phyloP scores from a whole-genome alignment of 2,329 filamentous ascomycete genomes.

The Colletotrichum endophyticum region DNA sequence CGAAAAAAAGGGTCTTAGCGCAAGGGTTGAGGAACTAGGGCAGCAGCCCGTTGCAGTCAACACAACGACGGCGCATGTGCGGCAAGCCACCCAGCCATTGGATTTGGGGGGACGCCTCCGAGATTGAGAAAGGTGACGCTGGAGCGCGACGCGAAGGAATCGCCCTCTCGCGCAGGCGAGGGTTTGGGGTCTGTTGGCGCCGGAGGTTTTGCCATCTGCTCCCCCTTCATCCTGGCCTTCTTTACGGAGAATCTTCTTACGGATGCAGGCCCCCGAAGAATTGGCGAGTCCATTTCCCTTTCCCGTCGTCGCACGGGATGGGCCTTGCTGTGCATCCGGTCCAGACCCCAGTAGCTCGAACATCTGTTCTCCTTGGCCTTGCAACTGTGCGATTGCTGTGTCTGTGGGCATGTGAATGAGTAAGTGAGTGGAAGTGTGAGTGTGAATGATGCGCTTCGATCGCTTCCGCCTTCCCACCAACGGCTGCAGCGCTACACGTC shows the following conservation, averaged over 20 bases:
- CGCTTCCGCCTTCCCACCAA: neutral
- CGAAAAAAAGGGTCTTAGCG: neutral
- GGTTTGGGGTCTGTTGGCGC: neutral
- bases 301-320: neutral
- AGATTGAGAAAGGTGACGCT: neutral
- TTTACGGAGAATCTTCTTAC: neutral
- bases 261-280: neutral
- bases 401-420: neutral
- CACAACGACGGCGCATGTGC: neutral
- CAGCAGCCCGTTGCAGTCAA: neutral
- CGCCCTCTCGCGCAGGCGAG: neutral
- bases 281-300: neutral
- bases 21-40: neutral
- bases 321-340: neutral
- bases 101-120: neutral
- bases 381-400: neutral
- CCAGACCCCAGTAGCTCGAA: neutral
- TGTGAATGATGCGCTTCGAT: neutral
- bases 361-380: neutral
- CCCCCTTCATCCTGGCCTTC: neutral
- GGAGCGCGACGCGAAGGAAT: constrained; percentile 7
- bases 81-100: neutral
- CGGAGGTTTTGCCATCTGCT: constrained; percentile 4
- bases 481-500: neutral
- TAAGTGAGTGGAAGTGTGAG: neutral